These are phyloP conservation scores for Sechiopsis laciniata DNA, from an alignment of 306 rosid species.

Conservation along the genomic window DNA sequence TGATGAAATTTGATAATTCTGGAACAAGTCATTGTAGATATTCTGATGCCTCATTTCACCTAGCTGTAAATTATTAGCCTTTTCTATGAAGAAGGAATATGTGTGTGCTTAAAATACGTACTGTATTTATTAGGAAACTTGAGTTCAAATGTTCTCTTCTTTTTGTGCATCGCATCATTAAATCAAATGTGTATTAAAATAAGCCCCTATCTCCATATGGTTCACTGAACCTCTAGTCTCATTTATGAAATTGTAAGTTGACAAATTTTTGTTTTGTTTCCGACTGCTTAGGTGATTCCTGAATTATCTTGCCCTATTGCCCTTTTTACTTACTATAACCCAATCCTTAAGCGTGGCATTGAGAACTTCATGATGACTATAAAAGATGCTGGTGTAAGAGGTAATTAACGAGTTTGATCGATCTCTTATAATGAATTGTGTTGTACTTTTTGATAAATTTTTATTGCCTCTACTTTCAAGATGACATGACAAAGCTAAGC, in stretches of 20 bases:
- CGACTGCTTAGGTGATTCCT: conserved; percentile 66
- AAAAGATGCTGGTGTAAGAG: conserved; percentile 64
- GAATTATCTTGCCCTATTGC: conserved; percentile 80
- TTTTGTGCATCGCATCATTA: background rate
- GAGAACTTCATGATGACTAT: conserved; percentile 60
- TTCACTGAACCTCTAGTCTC: background rate
- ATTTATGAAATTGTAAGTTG: background rate
- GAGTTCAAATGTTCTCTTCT: background rate
- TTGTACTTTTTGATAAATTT: background rate
- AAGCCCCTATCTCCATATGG: background rate
- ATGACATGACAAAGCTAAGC: too few relatives aligned
- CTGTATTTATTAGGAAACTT: background rate
- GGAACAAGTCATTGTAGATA: background rate
- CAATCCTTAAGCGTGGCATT: conserved; percentile 47
- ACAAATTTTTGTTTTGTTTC: conserved; percentile 26
- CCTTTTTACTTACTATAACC: conserved; percentile 72
- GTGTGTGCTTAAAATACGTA: background rate
- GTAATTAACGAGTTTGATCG: too few relatives aligned
- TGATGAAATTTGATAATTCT: too few relatives aligned
- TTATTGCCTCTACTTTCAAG: background rate
- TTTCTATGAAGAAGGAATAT: background rate
- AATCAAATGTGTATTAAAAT: background rate
- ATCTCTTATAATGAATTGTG: conserved; percentile 28
- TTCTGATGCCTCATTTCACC: background rate
- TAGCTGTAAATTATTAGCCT: background rate